A percentile compares a stretch with the other conserved stretches of the same genome.
These are phyloP conservation scores for Curvularia lunata DNA, from an alignment of 2,329 filamentous ascomycete species.

Conservation along the genomic window DNA sequence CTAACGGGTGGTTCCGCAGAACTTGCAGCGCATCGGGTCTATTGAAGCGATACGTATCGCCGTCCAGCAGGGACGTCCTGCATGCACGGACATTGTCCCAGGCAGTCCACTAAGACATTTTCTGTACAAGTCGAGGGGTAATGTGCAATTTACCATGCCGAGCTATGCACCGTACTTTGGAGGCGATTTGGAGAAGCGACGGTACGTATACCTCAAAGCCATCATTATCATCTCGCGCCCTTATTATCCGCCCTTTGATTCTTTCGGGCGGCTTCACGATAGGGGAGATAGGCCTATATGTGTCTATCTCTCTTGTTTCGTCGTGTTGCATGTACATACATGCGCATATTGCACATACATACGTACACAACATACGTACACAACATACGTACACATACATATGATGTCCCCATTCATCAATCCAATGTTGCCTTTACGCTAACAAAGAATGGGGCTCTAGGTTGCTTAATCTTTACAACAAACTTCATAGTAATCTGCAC, in stretches of 20 bases:
- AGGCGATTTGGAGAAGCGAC: slow-evolving; percentile 65
- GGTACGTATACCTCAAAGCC: slow-evolving; percentile 50
- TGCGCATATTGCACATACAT: not conserved
- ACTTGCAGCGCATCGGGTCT: slow-evolving; percentile 73
- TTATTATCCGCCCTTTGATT: not conserved
- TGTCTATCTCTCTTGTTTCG: not conserved
- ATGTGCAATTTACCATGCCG: slow-evolving; percentile 96
- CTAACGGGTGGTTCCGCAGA: slow-evolving; percentile 22
- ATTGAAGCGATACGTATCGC: slow-evolving; percentile 77
- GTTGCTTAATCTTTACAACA: slow-evolving; percentile 78
- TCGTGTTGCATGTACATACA: not conserved
- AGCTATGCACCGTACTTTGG: slow-evolving; percentile 74
- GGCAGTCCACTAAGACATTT: slow-evolving; percentile 87
- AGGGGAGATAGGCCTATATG: not conserved
- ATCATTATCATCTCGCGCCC: not conserved
- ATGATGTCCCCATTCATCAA: slow-evolving; percentile 4
- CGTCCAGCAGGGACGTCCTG: slow-evolving; percentile 72
- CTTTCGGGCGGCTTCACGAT: not conserved
- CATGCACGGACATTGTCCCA: slow-evolving; percentile 76
- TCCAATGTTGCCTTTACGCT: slow-evolving; percentile 2
- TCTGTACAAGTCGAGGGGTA: slow-evolving; percentile 90
- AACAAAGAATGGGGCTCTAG: slow-evolving; percentile 6
- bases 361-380: not conserved
- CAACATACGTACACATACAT: not conserved
- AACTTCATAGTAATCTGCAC: slow-evolving; percentile 84